Base-by-base conservation (phyloP, 2,329 filamentous ascomycete species). In the Plenodomus biglobosus region DNA sequence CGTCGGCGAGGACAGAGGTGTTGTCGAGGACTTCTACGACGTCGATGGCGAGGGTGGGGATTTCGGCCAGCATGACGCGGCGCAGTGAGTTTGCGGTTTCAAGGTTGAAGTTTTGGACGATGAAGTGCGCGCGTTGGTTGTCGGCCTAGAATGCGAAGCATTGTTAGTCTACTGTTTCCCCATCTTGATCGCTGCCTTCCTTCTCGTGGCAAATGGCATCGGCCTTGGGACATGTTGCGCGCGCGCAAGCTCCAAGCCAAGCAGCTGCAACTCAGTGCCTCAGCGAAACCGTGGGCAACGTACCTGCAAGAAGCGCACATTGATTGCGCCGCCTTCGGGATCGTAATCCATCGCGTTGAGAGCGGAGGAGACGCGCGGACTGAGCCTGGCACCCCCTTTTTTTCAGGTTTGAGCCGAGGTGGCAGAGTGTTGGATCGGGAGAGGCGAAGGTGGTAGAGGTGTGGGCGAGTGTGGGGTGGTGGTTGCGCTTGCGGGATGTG, bases 1-100 rank as follows among this genome's bases (percentile, higher is more conserved):
- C 92, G 74, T 99, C 92, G 52, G 92, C 89, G 13, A 97, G 84
- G 3, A 96, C 92, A n/a, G 92, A 95, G 48, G 88, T 95, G 78
- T 99, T 99, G 65, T 82, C 83, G 68, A 95, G 86, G 58, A 99
- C 86, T 73, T 97, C 90, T 55, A 97, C 92, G 13, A 96, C 83
- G 68, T 99, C 92, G 72, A 97, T 92, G 55, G 94, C 92, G 63
- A 97, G 85, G 19, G 90, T 96, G 10, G 92, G 92, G 50, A 99
- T 88, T 75, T 99, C 92, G 64, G 90, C 89, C 58, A 96, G 86
- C 76, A 97, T 92, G 50, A 90, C 82, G 68, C 92, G 89, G 54
- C 92, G 92, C 53, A 97, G 77, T 38, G 91, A 88, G 79, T 99
- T 99, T 64, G 92, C 92, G 64, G 96, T 90, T 55, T 91, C 83